Evolutionary conservation across 371 early-diverging fungal species (phyloP).

Genomic region (Mortierella polycephala): DNA sequence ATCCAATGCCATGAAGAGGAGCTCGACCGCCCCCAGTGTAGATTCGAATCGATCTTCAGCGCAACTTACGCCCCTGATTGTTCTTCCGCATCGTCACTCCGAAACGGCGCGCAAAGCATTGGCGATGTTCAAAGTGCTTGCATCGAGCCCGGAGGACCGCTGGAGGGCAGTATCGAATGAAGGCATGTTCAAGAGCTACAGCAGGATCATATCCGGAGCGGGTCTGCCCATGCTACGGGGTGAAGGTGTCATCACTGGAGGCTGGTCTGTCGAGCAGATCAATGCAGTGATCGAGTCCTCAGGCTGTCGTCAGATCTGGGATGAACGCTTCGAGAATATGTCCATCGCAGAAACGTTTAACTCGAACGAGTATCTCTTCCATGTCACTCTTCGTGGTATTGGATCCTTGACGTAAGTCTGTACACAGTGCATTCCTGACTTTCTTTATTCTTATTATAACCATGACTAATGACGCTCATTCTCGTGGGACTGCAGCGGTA

Average conservation of each 20-base stretch:
- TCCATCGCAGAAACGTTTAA: conserved; percentile 63
- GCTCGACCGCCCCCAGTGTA: conserved; percentile 29
- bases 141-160: conserved; percentile 55
- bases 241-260: conserved; percentile 57
- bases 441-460: neutral
- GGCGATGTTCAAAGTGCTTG: conserved; percentile 57
- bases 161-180: conserved; percentile 60
- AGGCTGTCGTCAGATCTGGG: conserved; percentile 56
- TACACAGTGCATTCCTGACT: neutral
- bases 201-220: conserved; percentile 57
- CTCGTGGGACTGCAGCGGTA: conserved; percentile 24
- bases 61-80: conserved; percentile 4
- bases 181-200: conserved; percentile 59
- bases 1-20: conserved; percentile 31
- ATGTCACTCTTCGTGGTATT: conserved; percentile 58
- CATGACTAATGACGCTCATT: neutral
- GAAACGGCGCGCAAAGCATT: conserved; percentile 40
- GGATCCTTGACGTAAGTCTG: conserved; percentile 59
- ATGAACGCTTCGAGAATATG: conserved; percentile 64
- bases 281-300: conserved; percentile 42
- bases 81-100: conserved; percentile 34
- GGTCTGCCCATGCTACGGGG: conserved; percentile 64
- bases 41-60: conserved; percentile 35
- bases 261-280: conserved; percentile 66
- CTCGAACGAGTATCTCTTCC: conserved; percentile 66